Evolutionary conservation across 2,329 filamentous ascomycete genomes (phyloP).

Genomic region (Teratosphaeria viscida): DNA sequence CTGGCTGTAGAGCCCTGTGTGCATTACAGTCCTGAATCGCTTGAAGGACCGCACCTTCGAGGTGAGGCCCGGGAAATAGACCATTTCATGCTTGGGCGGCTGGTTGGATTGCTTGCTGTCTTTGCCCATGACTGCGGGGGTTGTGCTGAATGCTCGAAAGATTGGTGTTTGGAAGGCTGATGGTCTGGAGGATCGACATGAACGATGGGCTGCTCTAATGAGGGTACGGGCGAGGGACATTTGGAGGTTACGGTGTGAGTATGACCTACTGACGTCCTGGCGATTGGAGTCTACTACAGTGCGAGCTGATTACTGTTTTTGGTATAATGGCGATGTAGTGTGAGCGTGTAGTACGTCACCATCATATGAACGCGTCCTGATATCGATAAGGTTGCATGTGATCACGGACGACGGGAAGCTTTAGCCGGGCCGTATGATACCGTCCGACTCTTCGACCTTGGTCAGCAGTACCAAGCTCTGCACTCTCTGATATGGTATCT

Average conservation of each 20-base stretch:
- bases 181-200: neutral
- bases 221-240: neutral
- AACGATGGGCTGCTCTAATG: neutral
- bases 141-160: constrained; percentile 12
- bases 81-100: constrained; percentile 41
- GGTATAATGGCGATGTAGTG: neutral
- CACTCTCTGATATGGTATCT: too few species aligned
- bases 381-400: neutral
- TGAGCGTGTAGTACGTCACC: neutral
- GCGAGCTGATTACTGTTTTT: neutral
- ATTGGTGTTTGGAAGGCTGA: neutral
- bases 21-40: constrained; percentile 52
- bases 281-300: neutral
- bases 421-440: too few species aligned
- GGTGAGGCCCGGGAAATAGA: constrained; percentile 49
- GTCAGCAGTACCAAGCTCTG: too few species aligned
- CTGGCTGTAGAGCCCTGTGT: constrained; percentile 53
- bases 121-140: constrained; percentile 20
- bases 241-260: neutral
- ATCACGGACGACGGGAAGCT: too few species aligned
- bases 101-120: constrained; percentile 22
- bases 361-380: neutral
- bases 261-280: neutral
- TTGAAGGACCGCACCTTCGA: constrained; percentile 44
- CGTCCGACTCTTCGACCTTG: too few species aligned